phyloP scores from a whole-genome alignment of 208 protist genomes.

The Leishmania turanica region DNA sequence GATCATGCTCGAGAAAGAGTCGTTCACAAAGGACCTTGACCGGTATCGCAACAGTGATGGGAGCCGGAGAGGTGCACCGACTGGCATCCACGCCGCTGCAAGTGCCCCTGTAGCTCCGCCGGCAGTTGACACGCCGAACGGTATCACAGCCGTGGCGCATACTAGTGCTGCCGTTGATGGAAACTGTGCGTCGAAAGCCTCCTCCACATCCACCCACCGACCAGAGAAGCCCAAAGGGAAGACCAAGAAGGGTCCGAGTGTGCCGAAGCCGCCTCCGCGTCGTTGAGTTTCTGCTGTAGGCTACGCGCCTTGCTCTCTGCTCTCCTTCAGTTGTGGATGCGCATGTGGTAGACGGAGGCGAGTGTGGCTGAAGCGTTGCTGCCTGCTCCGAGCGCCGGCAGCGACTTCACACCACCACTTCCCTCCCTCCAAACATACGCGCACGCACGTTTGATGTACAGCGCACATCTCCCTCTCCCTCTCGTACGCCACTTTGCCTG shows the following conservation, averaged over 20 bases:
- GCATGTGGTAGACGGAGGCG: too few relatives aligned
- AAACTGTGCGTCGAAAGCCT: not conserved
- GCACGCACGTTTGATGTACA: slow-evolving; percentile 6
- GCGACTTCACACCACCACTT: not conserved
- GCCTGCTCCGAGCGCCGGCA: not conserved
- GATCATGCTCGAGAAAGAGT: slow-evolving; percentile 52
- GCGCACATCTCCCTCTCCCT: not conserved
- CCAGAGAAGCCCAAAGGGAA: not conserved
- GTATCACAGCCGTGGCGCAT: not conserved
- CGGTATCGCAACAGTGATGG: slow-evolving; percentile 32
- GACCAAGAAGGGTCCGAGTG: not conserved
- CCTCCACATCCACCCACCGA: not conserved
- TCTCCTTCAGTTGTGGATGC: not conserved
- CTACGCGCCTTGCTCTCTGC: not conserved
- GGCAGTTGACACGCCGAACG: not conserved
- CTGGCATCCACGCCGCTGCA: not conserved
- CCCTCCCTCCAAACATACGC: not conserved
- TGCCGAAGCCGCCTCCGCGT: slow-evolving; percentile 9
- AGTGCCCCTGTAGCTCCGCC: not conserved
- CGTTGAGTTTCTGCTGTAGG: not conserved
- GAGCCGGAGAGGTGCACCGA: not conserved
- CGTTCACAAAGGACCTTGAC: slow-evolving; percentile 36
- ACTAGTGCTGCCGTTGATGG: not conserved
- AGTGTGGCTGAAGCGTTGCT: not conserved
- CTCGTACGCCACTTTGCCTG: not conserved